Evolutionary conservation across 2,329 filamentous ascomycete genomes (phyloP).

Genomic region (Cylindrodendrum hubeiense): DNA sequence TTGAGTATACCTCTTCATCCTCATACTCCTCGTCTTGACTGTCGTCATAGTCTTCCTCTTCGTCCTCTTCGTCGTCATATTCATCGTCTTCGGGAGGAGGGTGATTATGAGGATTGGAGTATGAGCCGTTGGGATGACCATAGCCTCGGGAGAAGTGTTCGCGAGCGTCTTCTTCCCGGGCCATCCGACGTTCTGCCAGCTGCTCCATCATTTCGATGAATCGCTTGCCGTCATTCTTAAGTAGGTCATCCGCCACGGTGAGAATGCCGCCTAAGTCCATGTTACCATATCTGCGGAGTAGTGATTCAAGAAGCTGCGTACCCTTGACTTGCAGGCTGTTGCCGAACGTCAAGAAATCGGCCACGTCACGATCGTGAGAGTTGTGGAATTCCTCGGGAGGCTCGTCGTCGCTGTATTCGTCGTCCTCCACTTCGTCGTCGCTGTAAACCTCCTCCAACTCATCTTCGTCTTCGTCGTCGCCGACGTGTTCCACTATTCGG

Average conservation of each 20-base stretch:
- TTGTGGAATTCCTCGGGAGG: conserved; percentile 76
- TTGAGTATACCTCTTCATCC: conserved; percentile 80
- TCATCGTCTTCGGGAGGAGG: conserved; percentile 83
- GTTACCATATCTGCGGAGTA: conserved; percentile 60
- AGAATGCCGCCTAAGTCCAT: conserved; percentile 87
- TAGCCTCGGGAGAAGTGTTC: conserved; percentile 72
- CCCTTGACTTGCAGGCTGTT: conserved; percentile 96
- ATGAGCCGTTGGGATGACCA: conserved; percentile 71
- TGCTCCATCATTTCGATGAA: conserved; percentile 99
- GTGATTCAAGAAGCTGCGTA: conserved; percentile 63
- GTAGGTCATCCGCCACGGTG: conserved; percentile 96
- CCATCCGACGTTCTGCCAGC: conserved; percentile 96
- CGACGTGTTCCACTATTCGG: conserved; percentile 77
- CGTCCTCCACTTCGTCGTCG: conserved; percentile 68
- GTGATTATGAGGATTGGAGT: conserved; percentile 74
- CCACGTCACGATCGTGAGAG: conserved; percentile 73
- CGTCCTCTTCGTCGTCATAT: conserved; percentile 76
- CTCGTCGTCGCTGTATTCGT: conserved; percentile 75
- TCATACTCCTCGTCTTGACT: conserved; percentile 76
- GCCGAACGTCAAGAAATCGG: conserved; percentile 97
- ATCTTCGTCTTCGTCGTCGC: conserved; percentile 67
- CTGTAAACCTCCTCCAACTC: conserved; percentile 64
- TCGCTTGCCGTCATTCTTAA: conserved; percentile 99
- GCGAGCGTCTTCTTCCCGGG: conserved; percentile 88
- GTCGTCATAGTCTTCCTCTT: conserved; percentile 72